phyloP scores from a whole-genome alignment of 2,329 filamentous ascomycete species.

The Alternaria alternata region DNA sequence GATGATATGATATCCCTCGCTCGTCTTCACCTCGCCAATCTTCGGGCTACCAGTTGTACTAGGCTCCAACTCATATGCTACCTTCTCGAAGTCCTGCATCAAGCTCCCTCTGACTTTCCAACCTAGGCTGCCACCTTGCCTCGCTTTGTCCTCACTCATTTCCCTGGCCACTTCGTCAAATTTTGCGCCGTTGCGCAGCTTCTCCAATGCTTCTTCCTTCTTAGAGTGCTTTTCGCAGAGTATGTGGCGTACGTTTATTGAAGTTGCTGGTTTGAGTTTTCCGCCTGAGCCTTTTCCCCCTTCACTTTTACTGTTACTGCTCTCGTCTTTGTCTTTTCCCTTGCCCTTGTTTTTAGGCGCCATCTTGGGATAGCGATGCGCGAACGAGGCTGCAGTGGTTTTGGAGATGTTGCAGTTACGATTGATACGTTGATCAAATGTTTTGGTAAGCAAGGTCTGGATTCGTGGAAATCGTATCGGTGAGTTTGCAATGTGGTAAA shows the following conservation, averaged over 20 bases:
- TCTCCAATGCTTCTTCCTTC: conserved; percentile 77
- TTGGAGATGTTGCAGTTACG: neutral
- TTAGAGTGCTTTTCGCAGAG: conserved; percentile 79
- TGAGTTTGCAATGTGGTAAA: neutral
- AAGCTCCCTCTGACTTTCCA: conserved; percentile 76
- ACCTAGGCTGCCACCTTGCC: conserved; percentile 72
- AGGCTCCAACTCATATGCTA: conserved; percentile 73
- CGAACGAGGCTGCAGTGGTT: neutral
- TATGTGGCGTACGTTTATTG: conserved; percentile 77
- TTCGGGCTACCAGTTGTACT: conserved; percentile 72
- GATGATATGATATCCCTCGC: conserved; percentile 80
- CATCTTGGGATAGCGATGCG: conserved; percentile 16
- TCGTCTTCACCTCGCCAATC: conserved; percentile 75
- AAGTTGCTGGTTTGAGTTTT: conserved; percentile 69
- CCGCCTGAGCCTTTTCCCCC: conserved; percentile 39
- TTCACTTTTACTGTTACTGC: conserved; percentile 32
- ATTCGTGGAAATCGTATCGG: neutral
- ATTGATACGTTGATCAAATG: neutral
- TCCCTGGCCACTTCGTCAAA: conserved; percentile 78
- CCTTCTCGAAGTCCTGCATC: conserved; percentile 73
- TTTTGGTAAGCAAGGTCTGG: neutral
- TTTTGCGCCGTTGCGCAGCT: conserved; percentile 71
- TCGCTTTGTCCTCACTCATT: conserved; percentile 80
- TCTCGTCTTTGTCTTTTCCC: conserved; percentile 30
- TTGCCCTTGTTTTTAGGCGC: conserved; percentile 42